phyloP scores from a whole-genome alignment of 2,329 filamentous ascomycete species.

The Aspergillus terreus region DNA sequence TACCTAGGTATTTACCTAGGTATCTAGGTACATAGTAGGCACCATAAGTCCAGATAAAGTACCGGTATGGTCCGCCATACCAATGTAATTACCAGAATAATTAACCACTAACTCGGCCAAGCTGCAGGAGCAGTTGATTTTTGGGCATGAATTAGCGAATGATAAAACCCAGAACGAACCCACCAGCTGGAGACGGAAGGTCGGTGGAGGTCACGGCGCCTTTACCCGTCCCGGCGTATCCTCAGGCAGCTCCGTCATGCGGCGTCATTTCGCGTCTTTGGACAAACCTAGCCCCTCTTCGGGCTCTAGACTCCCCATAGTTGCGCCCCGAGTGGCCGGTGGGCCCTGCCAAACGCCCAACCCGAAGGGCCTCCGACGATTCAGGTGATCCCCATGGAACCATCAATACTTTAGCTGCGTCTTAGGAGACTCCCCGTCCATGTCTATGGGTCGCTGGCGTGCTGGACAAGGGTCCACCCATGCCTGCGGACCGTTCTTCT shows the following conservation, averaged over 20 bases:
- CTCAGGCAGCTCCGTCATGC: constrained; percentile 14
- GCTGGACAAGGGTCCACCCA: constrained; percentile 18
- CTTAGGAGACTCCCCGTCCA: constrained; percentile 30
- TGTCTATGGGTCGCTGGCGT: constrained; percentile 35
- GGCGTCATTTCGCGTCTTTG: constrained; percentile 14
- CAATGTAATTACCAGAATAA: too few relatives aligned
- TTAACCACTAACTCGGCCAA: too few relatives aligned
- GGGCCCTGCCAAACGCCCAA: constrained; percentile 18
- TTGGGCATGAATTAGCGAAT: not conserved
- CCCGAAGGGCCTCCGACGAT: constrained; percentile 18
- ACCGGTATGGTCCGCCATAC: too few relatives aligned
- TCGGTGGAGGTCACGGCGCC: constrained; percentile 23
- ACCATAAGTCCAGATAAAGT: too few relatives aligned
- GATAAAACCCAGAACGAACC: not conserved
- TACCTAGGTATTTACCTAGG: too few relatives aligned
- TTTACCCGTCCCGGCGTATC: constrained; percentile 25
- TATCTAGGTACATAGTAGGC: too few relatives aligned
- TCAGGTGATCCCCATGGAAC: constrained; percentile 32
- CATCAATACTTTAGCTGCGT: constrained; percentile 23
- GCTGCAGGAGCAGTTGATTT: too few relatives aligned
- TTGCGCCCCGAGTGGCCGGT: constrained; percentile 9
- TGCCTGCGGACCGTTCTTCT: constrained; percentile 17
- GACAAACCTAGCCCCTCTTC: constrained; percentile 16
- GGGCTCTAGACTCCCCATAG: constrained; percentile 17
- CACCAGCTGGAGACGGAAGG: constrained; percentile 16